Percentiles rank a stretch among this genome's conserved stretches.
These are phyloP conservation scores for Colletotrichum karsti DNA, from an alignment of 2,329 filamentous ascomycete genomes.

Conservation along the genomic window DNA sequence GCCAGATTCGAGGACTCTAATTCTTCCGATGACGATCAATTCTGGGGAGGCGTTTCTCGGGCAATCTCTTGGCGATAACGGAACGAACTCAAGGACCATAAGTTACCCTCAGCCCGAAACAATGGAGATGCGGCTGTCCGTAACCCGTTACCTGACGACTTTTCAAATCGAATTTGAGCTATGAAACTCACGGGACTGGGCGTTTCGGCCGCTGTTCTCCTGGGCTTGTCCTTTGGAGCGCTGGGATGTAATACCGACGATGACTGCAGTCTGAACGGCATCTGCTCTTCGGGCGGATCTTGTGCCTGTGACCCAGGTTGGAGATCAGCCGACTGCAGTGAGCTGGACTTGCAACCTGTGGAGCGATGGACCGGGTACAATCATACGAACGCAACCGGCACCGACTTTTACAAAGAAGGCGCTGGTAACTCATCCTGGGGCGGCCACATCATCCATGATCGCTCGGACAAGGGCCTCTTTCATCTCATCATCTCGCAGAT, in stretches of 20 bases:
- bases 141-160: no score
- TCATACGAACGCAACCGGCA: constrained; percentile 40
- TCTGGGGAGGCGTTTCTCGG: not conserved
- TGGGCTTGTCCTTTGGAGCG: not conserved
- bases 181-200: not conserved
- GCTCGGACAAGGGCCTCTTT: constrained; percentile 43
- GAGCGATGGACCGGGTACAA: constrained; percentile 53
- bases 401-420: constrained; percentile 19
- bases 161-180: no score
- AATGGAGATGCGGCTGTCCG: no score
- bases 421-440: constrained; percentile 57
- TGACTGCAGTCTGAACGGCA: constrained; percentile 41
- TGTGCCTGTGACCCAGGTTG: constrained; percentile 51
- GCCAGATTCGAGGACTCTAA: constrained; percentile 9
- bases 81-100: no score
- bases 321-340: constrained; percentile 51
- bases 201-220: not conserved
- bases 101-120: no score
- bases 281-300: constrained; percentile 28
- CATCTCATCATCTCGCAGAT: constrained; percentile 57
- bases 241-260: constrained; percentile 33
- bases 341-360: constrained; percentile 52
- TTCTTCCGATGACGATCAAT: not conserved
- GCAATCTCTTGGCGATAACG: not conserved
- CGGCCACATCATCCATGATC: constrained; percentile 54